These are phyloP conservation scores for Phytomonas sp. DNA, from an alignment of 208 protist genomes.

Conservation along the genomic window DNA sequence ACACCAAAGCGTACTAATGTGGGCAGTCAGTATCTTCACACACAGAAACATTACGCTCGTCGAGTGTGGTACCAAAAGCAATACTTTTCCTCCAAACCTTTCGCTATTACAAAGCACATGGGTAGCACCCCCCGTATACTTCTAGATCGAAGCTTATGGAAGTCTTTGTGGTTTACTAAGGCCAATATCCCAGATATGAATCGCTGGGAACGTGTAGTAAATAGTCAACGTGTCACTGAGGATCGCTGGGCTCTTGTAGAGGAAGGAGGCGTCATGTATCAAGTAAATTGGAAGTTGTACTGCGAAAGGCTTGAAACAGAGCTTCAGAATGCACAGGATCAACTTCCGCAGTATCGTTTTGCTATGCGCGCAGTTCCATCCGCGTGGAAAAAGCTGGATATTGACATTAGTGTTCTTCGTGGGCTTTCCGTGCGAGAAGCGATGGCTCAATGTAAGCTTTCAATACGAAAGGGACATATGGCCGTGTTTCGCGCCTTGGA, in stretches of 20 bases:
- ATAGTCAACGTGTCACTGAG: conserved; percentile 79
- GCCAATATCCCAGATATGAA: conserved; percentile 73
- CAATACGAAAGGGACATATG: conserved; percentile 80
- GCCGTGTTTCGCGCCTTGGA: conserved; percentile 77
- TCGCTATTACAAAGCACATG: conserved; percentile 59
- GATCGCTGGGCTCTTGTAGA: conserved; percentile 84
- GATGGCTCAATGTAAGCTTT: conserved; percentile 87
- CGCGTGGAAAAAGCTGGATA: conserved; percentile 88
- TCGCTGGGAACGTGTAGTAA: conserved; percentile 87
- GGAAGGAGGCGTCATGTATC: conserved; percentile 78
- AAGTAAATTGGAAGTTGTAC: conserved; percentile 88
- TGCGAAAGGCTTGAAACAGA: conserved; percentile 83
- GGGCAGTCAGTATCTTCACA: conserved; percentile 70
- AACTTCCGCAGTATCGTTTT: conserved; percentile 77
- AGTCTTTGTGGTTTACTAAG: conserved; percentile 57
- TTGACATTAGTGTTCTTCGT: conserved; percentile 76
- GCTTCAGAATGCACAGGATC: conserved; percentile 68
- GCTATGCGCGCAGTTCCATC: conserved; percentile 81
- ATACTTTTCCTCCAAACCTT: conserved; percentile 69
- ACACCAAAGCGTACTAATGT: conserved; percentile 66
- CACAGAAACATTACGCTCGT: conserved; percentile 67
- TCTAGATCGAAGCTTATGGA: conserved; percentile 77
- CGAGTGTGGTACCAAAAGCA: conserved; percentile 69
- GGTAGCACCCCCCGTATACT: conserved; percentile 74
- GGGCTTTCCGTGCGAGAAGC: conserved; percentile 85